Conservation (phyloP, 805 yeast species). For the Barnettozyma botsteinii region DNA sequence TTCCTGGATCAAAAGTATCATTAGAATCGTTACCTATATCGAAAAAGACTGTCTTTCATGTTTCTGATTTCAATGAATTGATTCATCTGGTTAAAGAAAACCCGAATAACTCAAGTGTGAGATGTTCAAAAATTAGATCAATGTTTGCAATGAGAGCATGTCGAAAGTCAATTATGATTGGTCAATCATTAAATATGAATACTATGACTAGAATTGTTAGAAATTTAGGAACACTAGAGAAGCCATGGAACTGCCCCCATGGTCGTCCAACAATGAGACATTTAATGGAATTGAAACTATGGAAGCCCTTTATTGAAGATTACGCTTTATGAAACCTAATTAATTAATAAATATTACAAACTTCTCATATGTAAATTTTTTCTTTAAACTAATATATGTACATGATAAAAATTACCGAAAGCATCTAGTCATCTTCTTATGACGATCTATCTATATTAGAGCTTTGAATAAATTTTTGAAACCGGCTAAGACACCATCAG, state of each 20-base stretch:
- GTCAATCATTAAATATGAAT: constrained; percentile 51
- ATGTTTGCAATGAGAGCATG: constrained; percentile 97
- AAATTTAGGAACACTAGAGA: constrained; percentile 65
- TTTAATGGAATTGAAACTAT: constrained; percentile 52
- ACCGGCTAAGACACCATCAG: constrained; percentile 18
- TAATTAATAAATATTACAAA: not conserved
- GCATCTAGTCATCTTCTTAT: not conserved
- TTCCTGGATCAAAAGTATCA: constrained; percentile 52
- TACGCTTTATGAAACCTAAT: constrained; percentile 23
- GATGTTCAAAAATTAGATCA: constrained; percentile 73
- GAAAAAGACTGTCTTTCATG: constrained; percentile 60
- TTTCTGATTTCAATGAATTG: constrained; percentile 67
- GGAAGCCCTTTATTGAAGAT: constrained; percentile 41
- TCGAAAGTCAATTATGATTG: constrained; percentile 90
- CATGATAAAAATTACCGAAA: not conserved
- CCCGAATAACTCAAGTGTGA: constrained; percentile 38
- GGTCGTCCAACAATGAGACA: constrained; percentile 98
- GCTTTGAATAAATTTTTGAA: constrained; percentile 22
- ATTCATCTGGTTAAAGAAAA: constrained; percentile 58
- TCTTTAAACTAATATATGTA: constrained; percentile 1
- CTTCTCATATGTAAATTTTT: not conserved
- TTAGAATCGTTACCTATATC: constrained; percentile 68
- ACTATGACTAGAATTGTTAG: constrained; percentile 67
- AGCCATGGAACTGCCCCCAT: constrained; percentile 95
- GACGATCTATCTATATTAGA: constrained; percentile 5